These are phyloP conservation scores for Inga oerstediana DNA, from an alignment of 306 rosid species.

Conservation along the genomic window DNA sequence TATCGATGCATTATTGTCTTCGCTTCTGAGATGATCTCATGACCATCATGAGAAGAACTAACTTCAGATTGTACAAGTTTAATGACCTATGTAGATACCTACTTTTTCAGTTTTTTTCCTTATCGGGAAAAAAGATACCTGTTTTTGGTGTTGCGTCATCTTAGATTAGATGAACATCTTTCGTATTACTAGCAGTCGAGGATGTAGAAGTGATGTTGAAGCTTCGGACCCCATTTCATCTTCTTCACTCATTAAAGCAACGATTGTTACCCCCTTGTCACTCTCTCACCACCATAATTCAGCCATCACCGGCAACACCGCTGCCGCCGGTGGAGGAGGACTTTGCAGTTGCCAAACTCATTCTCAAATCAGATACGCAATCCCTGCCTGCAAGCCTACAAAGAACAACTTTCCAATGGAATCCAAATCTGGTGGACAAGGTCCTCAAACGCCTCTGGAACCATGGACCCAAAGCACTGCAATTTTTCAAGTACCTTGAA, in stretches of 20 bases:
- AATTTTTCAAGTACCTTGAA: conserved; percentile 66
- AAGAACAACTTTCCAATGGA: conserved; percentile 53
- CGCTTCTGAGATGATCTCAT: neutral
- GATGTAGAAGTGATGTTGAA: neutral
- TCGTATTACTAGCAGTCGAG: neutral
- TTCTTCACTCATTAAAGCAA: conserved; percentile 8
- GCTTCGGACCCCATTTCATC: neutral
- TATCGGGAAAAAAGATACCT: neutral
- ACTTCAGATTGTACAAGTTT: too few species aligned
- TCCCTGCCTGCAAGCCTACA: conserved; percentile 51
- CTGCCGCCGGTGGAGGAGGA: conserved; percentile 20
- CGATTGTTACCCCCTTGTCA: conserved; percentile 16
- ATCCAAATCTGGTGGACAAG: conserved; percentile 53
- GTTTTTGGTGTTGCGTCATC: neutral
- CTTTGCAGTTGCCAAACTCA: conserved; percentile 47
- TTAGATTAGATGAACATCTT: neutral
- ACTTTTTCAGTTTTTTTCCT: neutral
- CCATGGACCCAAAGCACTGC: conserved; percentile 82
- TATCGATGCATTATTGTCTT: neutral
- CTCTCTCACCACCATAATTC: conserved; percentile 15
- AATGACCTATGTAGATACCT: neutral
- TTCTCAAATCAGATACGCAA: conserved; percentile 58
- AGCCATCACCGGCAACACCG: neutral
- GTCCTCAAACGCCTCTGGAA: conserved; percentile 79
- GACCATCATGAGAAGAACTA: neutral